Evolutionary conservation across 208 protist genomes (phyloP).

Genomic region (Herpetomonas tarakana): DNA sequence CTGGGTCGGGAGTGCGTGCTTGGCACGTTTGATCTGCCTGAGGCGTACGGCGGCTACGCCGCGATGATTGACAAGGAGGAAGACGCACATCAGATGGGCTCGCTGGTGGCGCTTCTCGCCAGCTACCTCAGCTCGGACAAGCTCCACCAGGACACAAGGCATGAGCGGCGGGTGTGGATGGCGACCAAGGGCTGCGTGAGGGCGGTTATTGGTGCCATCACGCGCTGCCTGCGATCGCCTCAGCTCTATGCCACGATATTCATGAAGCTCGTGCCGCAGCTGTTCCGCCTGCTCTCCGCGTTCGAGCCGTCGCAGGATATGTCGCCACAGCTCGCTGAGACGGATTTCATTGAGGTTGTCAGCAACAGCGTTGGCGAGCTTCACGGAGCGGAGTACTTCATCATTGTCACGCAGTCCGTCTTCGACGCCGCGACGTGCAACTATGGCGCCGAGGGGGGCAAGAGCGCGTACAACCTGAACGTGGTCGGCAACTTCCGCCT

Average conservation of each 20-base stretch:
- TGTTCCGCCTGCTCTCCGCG: slow-evolving; percentile 70
- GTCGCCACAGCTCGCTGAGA: slow-evolving; percentile 45
- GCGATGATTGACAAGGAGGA: slow-evolving; percentile 31
- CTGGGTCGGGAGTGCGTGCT: slow-evolving; percentile 57
- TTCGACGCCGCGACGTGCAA: slow-evolving; percentile 59
- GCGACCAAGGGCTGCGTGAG: slow-evolving; percentile 54
- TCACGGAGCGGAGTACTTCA: slow-evolving; percentile 55
- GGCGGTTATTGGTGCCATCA: slow-evolving; percentile 43
- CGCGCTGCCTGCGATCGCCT: slow-evolving; percentile 26
- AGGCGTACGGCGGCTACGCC: slow-evolving; percentile 50
- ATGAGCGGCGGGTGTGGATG: slow-evolving; percentile 66
- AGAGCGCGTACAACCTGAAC: slow-evolving; percentile 8
- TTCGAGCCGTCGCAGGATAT: slow-evolving; percentile 59
- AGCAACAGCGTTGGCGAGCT: slow-evolving; percentile 30
- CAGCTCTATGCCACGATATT: slow-evolving; percentile 35
- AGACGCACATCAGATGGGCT: slow-evolving; percentile 24
- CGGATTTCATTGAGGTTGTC: slow-evolving; percentile 42
- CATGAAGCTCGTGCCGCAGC: slow-evolving; percentile 45
- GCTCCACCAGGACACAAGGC: slow-evolving; percentile 21
- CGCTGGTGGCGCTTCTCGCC: slow-evolving; percentile 46
- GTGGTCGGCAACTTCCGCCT: slow-evolving; percentile 47
- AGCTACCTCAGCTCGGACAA: slow-evolving; percentile 23
- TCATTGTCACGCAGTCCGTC: slow-evolving; percentile 60
- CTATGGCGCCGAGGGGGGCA: slow-evolving; percentile 23
- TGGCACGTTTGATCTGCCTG: slow-evolving; percentile 46